Percentiles rank a stretch among this genome's conserved stretches.
These are phyloP conservation scores for Bocquillonia castaneifolia DNA, from an alignment of 441 rosid species.

Conservation along the genomic window DNA sequence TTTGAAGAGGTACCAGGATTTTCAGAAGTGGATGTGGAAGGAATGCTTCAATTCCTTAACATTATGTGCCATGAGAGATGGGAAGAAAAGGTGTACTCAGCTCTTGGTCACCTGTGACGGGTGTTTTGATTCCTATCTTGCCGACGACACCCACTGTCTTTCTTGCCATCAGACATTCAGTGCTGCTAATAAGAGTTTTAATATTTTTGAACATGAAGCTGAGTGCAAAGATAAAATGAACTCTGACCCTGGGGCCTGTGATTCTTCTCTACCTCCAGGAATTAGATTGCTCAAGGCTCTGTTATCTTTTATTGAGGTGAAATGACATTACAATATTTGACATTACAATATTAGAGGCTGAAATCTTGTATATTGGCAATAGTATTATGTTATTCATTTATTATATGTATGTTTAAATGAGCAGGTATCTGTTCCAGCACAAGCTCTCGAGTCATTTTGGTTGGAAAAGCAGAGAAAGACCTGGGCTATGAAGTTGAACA, in stretches of 20 bases:
- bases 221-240: slow-evolving; percentile 42
- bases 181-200: slow-evolving; percentile 27
- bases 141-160: slow-evolving; percentile 51
- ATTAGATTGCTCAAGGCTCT: slow-evolving; percentile 65
- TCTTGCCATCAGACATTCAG: slow-evolving; percentile 58
- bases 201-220: slow-evolving; percentile 35
- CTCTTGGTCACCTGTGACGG: slow-evolving; percentile 60
- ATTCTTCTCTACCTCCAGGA: slow-evolving; percentile 64
- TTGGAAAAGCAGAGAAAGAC: slow-evolving; percentile 45
- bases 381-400: slow-evolving; percentile 1
- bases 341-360: background rate
- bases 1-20: slow-evolving; percentile 67
- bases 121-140: slow-evolving; percentile 50
- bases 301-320: slow-evolving; percentile 64
- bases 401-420: slow-evolving; percentile 21
- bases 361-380: background rate
- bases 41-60: slow-evolving; percentile 52
- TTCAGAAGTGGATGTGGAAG: slow-evolving; percentile 84
- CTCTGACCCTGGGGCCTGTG: slow-evolving; percentile 23
- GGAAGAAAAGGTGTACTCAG: slow-evolving; percentile 52
- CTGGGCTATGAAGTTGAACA: slow-evolving; percentile 55
- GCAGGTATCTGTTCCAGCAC: slow-evolving; percentile 76
- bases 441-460: slow-evolving; percentile 84
- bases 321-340: slow-evolving; percentile 8
- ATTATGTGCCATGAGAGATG: slow-evolving; percentile 56